Evolutionary conservation across 495 filamentous ascomycete genomes (phyloP).

Genomic region (Evernia prunastri): DNA sequence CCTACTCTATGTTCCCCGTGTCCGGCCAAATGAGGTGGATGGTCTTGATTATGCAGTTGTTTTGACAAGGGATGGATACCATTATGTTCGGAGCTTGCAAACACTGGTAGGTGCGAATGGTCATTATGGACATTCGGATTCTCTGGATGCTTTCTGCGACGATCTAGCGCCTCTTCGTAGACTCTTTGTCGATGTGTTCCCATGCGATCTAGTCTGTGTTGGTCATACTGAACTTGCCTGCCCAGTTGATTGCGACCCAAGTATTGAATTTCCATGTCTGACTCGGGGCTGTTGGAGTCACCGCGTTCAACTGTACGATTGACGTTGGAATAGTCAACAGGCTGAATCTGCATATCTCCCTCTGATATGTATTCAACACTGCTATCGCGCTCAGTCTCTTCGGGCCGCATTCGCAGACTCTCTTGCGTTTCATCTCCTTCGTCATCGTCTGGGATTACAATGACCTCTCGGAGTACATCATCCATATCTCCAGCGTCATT

Average conservation of each 20-base stretch:
- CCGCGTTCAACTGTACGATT: neutral
- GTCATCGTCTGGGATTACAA: conserved; percentile 42
- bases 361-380: conserved; percentile 23
- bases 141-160: conserved; percentile 16
- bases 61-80: neutral
- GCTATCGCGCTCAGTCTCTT: conserved; percentile 1
- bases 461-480: conserved; percentile 44
- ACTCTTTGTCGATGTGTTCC: conserved; percentile 18
- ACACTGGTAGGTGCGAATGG: neutral
- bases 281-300: conserved; percentile 15
- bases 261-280: conserved; percentile 15
- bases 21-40: neutral
- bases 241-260: conserved; percentile 2
- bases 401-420: neutral
- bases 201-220: conserved; percentile 9
- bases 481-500: conserved; percentile 33
- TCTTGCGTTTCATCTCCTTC: conserved; percentile 20
- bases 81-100: neutral
- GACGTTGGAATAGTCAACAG: conserved; percentile 18
- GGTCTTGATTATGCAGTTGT: neutral
- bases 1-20: neutral
- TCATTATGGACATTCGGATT: neutral
- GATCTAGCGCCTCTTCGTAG: conserved; percentile 21
- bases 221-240: conserved; percentile 3
- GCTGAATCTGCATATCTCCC: conserved; percentile 15